These are phyloP conservation scores for Cryptosporidium viatorum DNA, from an alignment of 169 alveolate genomes.

Conservation along the genomic window DNA sequence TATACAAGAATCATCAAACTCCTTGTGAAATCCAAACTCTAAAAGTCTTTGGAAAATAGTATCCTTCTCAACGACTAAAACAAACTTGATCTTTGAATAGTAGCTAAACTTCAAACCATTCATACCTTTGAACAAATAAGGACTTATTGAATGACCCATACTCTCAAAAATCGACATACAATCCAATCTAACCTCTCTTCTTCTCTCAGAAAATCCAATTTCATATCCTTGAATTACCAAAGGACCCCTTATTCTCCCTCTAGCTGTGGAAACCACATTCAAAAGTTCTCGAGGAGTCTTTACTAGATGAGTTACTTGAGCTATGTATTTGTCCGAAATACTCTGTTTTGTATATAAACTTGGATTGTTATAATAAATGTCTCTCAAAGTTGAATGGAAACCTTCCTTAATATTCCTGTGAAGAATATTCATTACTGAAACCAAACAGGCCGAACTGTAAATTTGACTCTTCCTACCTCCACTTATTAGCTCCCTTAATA, in stretches of 20 bases:
- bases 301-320: conserved; percentile 43
- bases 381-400: conserved; percentile 58
- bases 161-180: conserved; percentile 58
- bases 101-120: conserved; percentile 24
- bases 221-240: conserved; percentile 23
- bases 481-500: neutral
- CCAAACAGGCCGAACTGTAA: conserved; percentile 1
- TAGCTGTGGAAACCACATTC: conserved; percentile 66
- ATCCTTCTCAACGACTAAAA: conserved; percentile 63
- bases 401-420: conserved; percentile 62
- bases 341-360: conserved; percentile 41
- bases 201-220: conserved; percentile 10
- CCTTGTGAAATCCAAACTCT: conserved; percentile 26
- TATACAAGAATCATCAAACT: conserved; percentile 50
- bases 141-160: conserved; percentile 73
- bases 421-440: conserved; percentile 51
- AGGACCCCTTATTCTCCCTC: conserved; percentile 70
- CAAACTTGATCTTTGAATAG: conserved; percentile 39
- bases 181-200: conserved; percentile 34
- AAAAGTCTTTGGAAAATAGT: conserved; percentile 57
- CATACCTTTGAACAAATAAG: conserved; percentile 42
- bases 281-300: conserved; percentile 53
- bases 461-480: neutral
- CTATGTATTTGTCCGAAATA: conserved; percentile 47
- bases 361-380: conserved; percentile 51